Base-by-base conservation (phyloP, 1,139 yeast genomes). In the Scheffersomyces cryptocercus region DNA sequence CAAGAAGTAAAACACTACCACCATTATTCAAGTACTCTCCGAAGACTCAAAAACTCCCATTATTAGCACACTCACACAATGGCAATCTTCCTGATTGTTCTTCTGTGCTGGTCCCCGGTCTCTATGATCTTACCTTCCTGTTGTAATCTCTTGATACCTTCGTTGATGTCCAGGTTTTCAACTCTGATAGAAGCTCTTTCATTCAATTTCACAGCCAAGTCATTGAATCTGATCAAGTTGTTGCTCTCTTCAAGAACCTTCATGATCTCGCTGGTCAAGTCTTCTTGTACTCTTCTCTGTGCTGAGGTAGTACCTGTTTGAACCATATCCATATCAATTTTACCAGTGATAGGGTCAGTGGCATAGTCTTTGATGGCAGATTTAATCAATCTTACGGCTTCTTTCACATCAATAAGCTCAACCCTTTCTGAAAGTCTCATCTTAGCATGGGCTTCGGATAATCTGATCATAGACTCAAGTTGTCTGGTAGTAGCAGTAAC, bases 401-500 rank as follows among this genome's bases (percentile, higher is more conserved):
- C 99, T 52, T 78, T 77, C n/a, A 93, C 99, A 65, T 93, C 99
- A 29, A 76, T 77, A 26, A 87, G 72, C 42, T 84, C 85, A 4
- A 93, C 99, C 1, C 60, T 64, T 1, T 75, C 67, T 1, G 93
- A 79, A 36, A 93, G 73, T 54, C 97, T 81, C 96, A 95, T 88
- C 66, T 90, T 91, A 2, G 99, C 99, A 62, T 93, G 99, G 0
- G 99, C 99, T 66, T 93, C 99, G 0, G 96, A 69, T 39, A 93
- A 73, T 61, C 99, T 83, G 55, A 91, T 90, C 35, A 31, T 31
- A n/a, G 35, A 31, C 35, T 31, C 35, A 47, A 93, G 73, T 63
- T 95, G 99, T 68, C 99, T 81, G 1, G 99, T 93, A 1, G 99
- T 93, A 4, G 99, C 99, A 1, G 99, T 93, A 53, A 93, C 88